phyloP scores from a whole-genome alignment of 2,329 filamentous ascomycete species.

The Ascochyta viciae-villosae region DNA sequence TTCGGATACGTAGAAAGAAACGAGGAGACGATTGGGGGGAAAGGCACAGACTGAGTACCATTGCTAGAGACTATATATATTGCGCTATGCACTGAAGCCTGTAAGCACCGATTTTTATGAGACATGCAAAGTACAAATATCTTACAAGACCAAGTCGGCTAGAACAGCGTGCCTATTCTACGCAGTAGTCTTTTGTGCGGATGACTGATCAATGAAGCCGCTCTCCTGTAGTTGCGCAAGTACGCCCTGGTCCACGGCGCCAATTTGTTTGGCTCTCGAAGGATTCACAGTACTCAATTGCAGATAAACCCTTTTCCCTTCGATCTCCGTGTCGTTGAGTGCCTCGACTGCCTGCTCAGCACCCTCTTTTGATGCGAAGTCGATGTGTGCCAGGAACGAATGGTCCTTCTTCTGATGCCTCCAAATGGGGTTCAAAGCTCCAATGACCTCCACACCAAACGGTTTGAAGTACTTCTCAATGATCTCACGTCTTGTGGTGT shows the following conservation, averaged over 20 bases:
- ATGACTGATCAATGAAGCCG: not conserved
- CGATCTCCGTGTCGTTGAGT: slow-evolving; percentile 22
- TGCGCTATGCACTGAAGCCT: not conserved
- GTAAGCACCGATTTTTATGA: not conserved
- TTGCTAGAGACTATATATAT: not conserved
- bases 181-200: not conserved
- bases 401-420: slow-evolving; percentile 13
- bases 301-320: slow-evolving; percentile 20
- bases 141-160: not conserved
- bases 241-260: slow-evolving; percentile 16
- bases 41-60: not conserved
- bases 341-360: slow-evolving; percentile 26
- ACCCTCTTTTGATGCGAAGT: slow-evolving; percentile 34
- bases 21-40: slow-evolving; percentile 2
- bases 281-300: not conserved
- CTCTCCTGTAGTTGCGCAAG: slow-evolving; percentile 26
- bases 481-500: slow-evolving; percentile 4
- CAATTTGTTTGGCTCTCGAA: slow-evolving; percentile 25
- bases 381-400: slow-evolving; percentile 26
- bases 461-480: slow-evolving; percentile 19
- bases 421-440: slow-evolving; percentile 15
- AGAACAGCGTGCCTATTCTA: not conserved
- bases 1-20: slow-evolving; percentile 4
- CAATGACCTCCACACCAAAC: slow-evolving; percentile 28
- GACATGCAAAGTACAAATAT: not conserved